Conservation (phyloP, 805 yeast genomes). For the Starmerella vaccinii region DNA sequence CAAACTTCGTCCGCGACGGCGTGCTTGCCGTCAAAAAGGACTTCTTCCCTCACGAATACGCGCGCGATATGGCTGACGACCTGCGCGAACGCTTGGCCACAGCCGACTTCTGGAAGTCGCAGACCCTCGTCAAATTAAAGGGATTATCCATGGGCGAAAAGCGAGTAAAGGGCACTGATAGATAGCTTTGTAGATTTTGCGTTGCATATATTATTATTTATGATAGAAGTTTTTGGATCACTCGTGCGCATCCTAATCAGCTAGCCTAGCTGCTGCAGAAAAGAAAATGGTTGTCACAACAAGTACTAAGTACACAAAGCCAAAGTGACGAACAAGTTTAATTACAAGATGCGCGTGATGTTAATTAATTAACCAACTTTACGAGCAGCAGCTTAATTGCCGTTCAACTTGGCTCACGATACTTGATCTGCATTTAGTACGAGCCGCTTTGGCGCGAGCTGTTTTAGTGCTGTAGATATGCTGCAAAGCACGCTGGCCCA, state of each 20-base stretch:
- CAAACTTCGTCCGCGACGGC: constrained; percentile 54
- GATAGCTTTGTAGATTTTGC: neutral
- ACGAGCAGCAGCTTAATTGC: too few relatives aligned
- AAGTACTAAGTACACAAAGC: too few relatives aligned
- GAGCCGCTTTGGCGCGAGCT: too few relatives aligned
- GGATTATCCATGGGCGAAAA: constrained; percentile 16
- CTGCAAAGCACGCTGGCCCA: too few relatives aligned
- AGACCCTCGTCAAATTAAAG: constrained; percentile 12
- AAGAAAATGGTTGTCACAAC: too few relatives aligned
- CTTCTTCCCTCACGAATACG: constrained; percentile 1
- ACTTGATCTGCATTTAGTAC: too few relatives aligned
- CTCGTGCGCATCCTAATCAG: neutral
- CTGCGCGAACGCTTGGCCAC: constrained; percentile 2
- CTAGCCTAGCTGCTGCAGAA: neutral
- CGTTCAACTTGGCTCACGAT: too few relatives aligned
- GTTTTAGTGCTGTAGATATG: too few relatives aligned
- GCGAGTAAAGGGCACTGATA: constrained; percentile 3
- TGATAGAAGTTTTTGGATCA: neutral
- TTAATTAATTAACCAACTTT: too few relatives aligned
- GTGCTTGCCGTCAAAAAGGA: constrained; percentile 33
- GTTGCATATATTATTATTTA: neutral
- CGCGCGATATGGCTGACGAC: constrained; percentile 2
- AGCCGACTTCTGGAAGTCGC: constrained; percentile 54
- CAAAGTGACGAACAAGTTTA: too few relatives aligned
- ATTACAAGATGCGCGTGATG: too few relatives aligned